Base-by-base conservation (phyloP, 192 early-diverging fungal genomes). In the Linnemannia exigua region DNA sequence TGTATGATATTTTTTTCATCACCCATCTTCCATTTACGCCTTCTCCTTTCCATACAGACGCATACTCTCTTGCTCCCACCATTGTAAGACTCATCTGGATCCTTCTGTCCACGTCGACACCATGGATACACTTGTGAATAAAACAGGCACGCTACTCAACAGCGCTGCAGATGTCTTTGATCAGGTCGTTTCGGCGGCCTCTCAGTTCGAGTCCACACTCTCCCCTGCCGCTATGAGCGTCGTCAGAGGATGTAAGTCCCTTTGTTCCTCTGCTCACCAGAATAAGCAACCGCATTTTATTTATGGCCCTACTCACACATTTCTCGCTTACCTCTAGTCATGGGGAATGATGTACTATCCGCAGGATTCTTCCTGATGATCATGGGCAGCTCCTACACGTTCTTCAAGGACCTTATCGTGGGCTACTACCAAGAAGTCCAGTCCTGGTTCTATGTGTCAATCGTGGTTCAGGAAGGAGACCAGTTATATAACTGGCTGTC, bases 391-490 rank as follows among this genome's bases (percentile, higher is more conserved):
- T 86, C 79, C 33, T 86, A 86, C 50, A 86, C 83, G 22, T 86
- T 86, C 44, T 86, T 86, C 78, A 86, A 76, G 74, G 83, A 86
- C 38, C 61, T 86, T 8, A 58, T 72, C 36, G 37, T 76, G 22
- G 68, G 54, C n/a, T 86, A 86, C 74, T 86, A 86, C 63, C 36
- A 86, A 69, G 69, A 86, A 61, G 28, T 86, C 48, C 41, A 52
- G 46, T 86, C 83, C 17, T 86, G 83, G 83, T 86, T 86, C 52
- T 86, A 86, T 58, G 83, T 86, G 7, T 86, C 83, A 8, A 78
- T 86, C 48, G 74, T 79, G 63, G 83, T 86, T 70, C 77, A 86
- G 63, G 83, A 86, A 14, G 83, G 83, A 52, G 83, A 86, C 44
- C 77, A 86, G 28, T 86, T 77, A 28, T 86, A 86, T 50, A 79